Base-by-base conservation (phyloP, 2,329 filamentous ascomycete genomes). In the Penicillium sp. region DNA sequence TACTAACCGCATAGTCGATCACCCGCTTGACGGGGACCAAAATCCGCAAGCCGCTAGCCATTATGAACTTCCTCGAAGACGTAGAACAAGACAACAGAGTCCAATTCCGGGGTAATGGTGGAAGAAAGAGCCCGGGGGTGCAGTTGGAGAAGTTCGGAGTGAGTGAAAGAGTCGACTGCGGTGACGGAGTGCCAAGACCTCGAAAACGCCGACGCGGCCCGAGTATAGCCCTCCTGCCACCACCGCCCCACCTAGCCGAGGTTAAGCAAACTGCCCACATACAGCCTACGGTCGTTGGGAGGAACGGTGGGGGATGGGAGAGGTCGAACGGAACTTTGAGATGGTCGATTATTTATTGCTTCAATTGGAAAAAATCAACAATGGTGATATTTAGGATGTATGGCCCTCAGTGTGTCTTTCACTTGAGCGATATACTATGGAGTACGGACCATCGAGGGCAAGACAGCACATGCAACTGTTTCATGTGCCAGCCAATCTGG, bases 11-110 rank as follows among this genome's bases (percentile, higher is more conserved):
- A 85, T 91, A 92, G 84, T 93, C 90, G 81, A 93, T 92, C 53
- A 93, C 90, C 86, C 90, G 82, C 82, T 93, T 93, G 50, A 93
- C 82, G 77, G 90, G 90, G 3, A 93, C 90, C 63, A 93, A 83
- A 77, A 93, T 92, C 75, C 89, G 83, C 69, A 92, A 79, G 56
- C 75, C 75, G 56, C 75, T 79, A 49, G 79, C 73, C 80, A 82
- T 82, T 67, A 45, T 78, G 71, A 54, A 39, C 34, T 54, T 59
- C 41, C 49, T 52, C 55, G 55, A 42, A 25, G 47, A 34, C 56
- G 57, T 51, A 49, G 43, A 45, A 52, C 51, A 59, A 43, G 17
- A 20, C 38, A 22, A 54, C 20, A 56, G 48, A 48, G 48, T 42
- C 49, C 57, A 64, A 66, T 60, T 57, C 60, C 56, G 50, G 38